Evolutionary conservation across 2,329 filamentous ascomycete genomes (phyloP), one percentile per base, ranked within the genome.

Genomic region (Trichophyton benhamiae): DNA sequence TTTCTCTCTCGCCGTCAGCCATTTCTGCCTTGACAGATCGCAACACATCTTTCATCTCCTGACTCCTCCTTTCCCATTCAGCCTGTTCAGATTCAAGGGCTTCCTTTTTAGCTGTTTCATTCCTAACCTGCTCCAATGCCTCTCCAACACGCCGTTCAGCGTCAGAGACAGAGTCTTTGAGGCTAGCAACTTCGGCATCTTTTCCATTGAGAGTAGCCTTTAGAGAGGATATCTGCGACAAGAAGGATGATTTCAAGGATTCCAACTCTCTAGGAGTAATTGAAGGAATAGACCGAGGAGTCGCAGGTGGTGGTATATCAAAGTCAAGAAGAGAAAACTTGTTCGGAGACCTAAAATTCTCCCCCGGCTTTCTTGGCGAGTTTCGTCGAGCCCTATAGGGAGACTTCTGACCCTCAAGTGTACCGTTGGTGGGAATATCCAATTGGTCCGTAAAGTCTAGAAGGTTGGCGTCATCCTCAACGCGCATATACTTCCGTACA

Each of bases 241-340:
- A 81, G 68, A 95, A 95, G 25, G 83, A 83, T 0, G 91, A 96
- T 73, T 97, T 97, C 63, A 97, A 80, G 13, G 88, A 89, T 72
- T 99, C 94, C 1, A 97, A 80, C 75, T 99, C 94, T 38, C 94
- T 85, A 1, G 94, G 89, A 1, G 91, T 96, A 67, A 97, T 87
- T 7, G 87, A 89, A 0, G 94, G 94, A 42, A 97, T 83, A 61
- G 90, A 96, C 64, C 92, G 86, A 13, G 94, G 94, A 0, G 94
- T 97, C 1, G 92, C 91, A 67, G 91, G 85, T 0, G 92, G 90
- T n/a, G 91, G 91, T 8, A 97, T 87, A 68, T 97, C 94, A 71
- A 95, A 94, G 74, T 95, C 90, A 55, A 95, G 83, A 49, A 94
- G 81, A 68, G 87, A 89, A 38, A 84, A 80, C 66, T 88, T 84